These are phyloP conservation scores for Alternaria brassicicola DNA, from an alignment of 2,329 filamentous ascomycete species.

Conservation along the genomic window DNA sequence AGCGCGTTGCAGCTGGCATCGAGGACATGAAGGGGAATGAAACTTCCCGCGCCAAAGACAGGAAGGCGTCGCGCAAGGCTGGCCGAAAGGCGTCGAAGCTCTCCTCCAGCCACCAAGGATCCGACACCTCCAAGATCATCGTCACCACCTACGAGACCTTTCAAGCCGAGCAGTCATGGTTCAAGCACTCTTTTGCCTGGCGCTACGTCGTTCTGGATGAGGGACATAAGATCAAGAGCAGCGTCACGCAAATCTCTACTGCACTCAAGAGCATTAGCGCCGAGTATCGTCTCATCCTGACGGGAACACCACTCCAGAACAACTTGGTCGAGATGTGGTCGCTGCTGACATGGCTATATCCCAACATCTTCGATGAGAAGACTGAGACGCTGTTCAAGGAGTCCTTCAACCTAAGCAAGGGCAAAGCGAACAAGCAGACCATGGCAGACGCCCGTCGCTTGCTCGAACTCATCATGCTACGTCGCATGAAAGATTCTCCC, in stretches of 20 bases:
- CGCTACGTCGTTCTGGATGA: conserved; percentile 99
- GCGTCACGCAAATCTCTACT: conserved; percentile 51
- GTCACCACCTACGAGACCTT: conserved; percentile 99
- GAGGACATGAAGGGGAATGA: conserved; percentile 56
- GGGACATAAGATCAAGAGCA: conserved; percentile 98
- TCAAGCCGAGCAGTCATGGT: conserved; percentile 90
- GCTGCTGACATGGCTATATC: conserved; percentile 63
- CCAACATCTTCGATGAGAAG: conserved; percentile 61
- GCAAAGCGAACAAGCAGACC: conserved; percentile 60
- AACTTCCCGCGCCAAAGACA: conserved; percentile 77
- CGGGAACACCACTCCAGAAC: conserved; percentile 65
- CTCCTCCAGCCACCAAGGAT: conserved; percentile 30
- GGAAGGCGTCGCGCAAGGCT: conserved; percentile 88
- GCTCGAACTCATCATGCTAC: conserved; percentile 64
- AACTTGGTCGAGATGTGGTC: conserved; percentile 65
- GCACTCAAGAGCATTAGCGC: conserved; percentile 53
- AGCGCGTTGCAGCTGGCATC: conserved; percentile 55
- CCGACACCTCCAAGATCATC: conserved; percentile 61
- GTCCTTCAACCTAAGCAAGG: conserved; percentile 63
- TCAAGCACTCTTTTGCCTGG: conserved; percentile 96
- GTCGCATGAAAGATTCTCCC: conserved; percentile 62
- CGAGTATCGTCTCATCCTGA: conserved; percentile 59
- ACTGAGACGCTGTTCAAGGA: conserved; percentile 60
- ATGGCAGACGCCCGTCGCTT: conserved; percentile 60
- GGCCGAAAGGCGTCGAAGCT: conserved; percentile 40